Evolutionary conservation across 768 basidiomycete species (phyloP).

Genomic region (Termitomyces sp.): DNA sequence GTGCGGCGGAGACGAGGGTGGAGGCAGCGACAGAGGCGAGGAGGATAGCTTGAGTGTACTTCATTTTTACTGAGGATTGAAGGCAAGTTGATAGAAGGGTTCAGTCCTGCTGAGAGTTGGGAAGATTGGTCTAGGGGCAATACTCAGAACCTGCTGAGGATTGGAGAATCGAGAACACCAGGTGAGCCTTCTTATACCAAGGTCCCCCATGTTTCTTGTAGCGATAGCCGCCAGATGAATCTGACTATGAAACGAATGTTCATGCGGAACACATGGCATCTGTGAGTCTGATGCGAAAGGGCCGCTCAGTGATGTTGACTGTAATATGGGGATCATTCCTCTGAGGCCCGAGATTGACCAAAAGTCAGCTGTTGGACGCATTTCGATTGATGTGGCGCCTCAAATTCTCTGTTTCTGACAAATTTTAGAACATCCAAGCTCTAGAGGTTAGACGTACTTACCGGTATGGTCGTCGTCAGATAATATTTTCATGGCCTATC

Average conservation of each 20-base stretch:
- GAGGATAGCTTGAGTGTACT: slow-evolving; percentile 15
- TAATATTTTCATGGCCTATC: background rate
- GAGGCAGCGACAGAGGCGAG: slow-evolving; percentile 11
- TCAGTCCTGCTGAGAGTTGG: slow-evolving; percentile 10
- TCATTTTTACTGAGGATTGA: slow-evolving; percentile 9
- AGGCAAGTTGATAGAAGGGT: slow-evolving; percentile 1
- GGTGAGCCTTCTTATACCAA: slow-evolving; percentile 3
- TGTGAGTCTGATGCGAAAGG: background rate
- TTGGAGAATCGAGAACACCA: background rate
- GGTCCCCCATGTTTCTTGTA: background rate
- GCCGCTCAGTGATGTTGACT: background rate
- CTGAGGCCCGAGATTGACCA: background rate
- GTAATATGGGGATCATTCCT: background rate
- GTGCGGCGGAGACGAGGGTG: slow-evolving; percentile 12
- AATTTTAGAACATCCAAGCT: background rate
- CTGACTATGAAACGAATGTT: background rate
- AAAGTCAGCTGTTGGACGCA: too few species aligned
- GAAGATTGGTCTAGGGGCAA: slow-evolving; percentile 1
- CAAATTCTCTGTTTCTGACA: background rate
- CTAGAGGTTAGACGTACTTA: background rate
- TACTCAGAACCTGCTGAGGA: slow-evolving; percentile 15
- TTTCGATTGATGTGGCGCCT: background rate
- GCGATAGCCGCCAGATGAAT: background rate
- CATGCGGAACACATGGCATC: background rate
- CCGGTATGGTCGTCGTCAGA: background rate